A percentile compares a stretch with the other conserved stretches of the same genome.
Evolutionary conservation across 495 filamentous ascomycete genomes (phyloP).

Genomic region (Aspergillus bridgeri): DNA sequence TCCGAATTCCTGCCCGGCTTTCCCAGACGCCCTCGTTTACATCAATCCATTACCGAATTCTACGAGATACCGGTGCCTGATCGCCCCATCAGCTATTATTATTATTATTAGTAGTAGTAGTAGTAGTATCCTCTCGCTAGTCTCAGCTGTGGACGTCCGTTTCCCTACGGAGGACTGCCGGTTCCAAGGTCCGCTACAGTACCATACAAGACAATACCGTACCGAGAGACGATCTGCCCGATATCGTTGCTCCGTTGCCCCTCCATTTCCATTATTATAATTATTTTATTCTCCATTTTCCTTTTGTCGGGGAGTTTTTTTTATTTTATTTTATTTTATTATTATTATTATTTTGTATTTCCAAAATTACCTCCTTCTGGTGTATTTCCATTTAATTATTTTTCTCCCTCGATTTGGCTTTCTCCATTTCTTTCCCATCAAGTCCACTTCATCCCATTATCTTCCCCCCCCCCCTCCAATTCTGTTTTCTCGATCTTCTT

Average conservation of each 20-base stretch:
- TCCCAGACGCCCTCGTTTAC: no score
- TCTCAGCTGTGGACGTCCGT: neutral
- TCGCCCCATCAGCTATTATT: neutral
- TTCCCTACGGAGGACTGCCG: neutral
- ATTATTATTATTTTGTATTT: neutral
- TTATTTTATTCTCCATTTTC: constrained; percentile 1
- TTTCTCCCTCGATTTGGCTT: constrained; percentile 8
- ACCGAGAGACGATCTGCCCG: no score
- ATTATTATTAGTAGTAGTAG: no score
- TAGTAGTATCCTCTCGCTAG: constrained; percentile 4
- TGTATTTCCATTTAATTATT: neutral
- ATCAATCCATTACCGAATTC: neutral
- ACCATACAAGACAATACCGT: neutral
- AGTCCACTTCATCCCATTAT: constrained; percentile 12
- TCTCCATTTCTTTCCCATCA: constrained; percentile 24
- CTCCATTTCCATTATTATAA: constrained; percentile 1
- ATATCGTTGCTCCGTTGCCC: constrained; percentile 8
- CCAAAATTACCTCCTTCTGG: no score
- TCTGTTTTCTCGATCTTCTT: constrained; percentile 17
- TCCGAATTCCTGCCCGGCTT: no score
- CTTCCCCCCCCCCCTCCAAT: constrained; percentile 16
- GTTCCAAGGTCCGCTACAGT: neutral
- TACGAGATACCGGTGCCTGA: neutral
- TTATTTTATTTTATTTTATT: constrained; percentile 9
- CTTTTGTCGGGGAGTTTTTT: neutral